Evolutionary conservation across 805 yeast genomes (phyloP), one percentile per base, ranked within the genome.

Genomic region (Suhomyces tanzawaensis): DNA sequence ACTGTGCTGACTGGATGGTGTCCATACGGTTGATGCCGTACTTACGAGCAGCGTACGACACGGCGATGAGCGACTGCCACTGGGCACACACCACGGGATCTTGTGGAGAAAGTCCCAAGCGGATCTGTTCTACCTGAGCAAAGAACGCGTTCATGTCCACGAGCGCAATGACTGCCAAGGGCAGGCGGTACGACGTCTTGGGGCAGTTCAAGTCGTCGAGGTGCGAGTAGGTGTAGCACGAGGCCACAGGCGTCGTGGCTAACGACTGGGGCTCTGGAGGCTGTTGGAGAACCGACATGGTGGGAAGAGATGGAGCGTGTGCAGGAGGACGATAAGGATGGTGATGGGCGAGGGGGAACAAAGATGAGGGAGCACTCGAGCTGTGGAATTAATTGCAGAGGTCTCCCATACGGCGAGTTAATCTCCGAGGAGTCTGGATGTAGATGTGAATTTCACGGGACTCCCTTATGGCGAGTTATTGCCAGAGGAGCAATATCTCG

Each of bases 51-150:
- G 96, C 85, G 59, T 87, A 87, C 2, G 85, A 79, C 0, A 93
- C 95, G 0, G 99, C 99, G 41, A 93, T 91, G 3, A 93, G 64
- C 0, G 90, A 73, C 33, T 74, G 71, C 99, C 99, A 93, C 53
- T 93, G 99, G 4, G 88, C 87, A 57, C 97, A 90, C 0, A 89
- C 97, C 2, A 93, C 83, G 0, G 99, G 97, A 44, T 81, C 90
- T 2, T 79, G 77, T 2, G 65, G 66, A 1, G 80, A 60, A 12
- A 83, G 62, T 0, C 82, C 82, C 13, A 87, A 69, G 29, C 96
- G 63, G 4, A 86, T 66, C 48, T 84, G 91, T 52, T 93, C 97
- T 21, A 83, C 93, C 55, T 93, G 99, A 0, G 99, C 96, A 61
- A 85, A 93, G 59, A 90, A 93, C 9, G 98, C 97, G 63, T 93